Conservation (phyloP, 2,329 filamentous ascomycete genomes). For the Phialocephala sp. region DNA sequence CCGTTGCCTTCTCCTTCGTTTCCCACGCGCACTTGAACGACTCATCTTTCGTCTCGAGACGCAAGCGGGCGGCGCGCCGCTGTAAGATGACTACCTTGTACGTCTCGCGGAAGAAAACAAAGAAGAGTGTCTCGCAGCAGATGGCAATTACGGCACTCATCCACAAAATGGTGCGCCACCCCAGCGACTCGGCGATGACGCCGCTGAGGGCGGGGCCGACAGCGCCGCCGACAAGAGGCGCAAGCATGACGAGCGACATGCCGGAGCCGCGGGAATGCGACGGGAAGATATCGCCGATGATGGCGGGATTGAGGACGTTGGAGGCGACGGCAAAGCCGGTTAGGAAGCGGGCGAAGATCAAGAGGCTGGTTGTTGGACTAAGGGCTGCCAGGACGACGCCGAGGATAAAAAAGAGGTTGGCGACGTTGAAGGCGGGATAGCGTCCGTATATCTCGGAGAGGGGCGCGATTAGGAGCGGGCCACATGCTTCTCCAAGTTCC, state of each 20-base stretch:
- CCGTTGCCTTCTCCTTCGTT: slow-evolving; percentile 57
- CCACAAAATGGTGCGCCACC: slow-evolving; percentile 61
- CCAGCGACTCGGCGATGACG: slow-evolving; percentile 50
- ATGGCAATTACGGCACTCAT: slow-evolving; percentile 49
- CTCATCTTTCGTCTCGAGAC: slow-evolving; percentile 56
- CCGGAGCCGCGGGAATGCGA: slow-evolving; percentile 53
- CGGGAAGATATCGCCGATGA: slow-evolving; percentile 52
- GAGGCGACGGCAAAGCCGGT: slow-evolving; percentile 37
- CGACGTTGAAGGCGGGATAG: slow-evolving; percentile 47
- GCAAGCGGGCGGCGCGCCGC: slow-evolving; percentile 49
- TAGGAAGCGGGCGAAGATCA: slow-evolving; percentile 49
- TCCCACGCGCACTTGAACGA: slow-evolving; percentile 37
- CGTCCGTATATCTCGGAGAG: slow-evolving; percentile 52
- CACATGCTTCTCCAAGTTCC: slow-evolving; percentile 54
- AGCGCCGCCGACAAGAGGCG: slow-evolving; percentile 40
- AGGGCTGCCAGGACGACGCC: slow-evolving; percentile 54
- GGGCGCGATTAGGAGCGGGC: slow-evolving; percentile 52
- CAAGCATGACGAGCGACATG: slow-evolving; percentile 43
- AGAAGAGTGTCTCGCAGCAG: slow-evolving; percentile 50
- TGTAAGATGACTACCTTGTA: slow-evolving; percentile 63
- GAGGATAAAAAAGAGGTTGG: slow-evolving; percentile 56
- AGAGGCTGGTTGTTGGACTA: slow-evolving; percentile 48
- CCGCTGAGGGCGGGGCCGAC: slow-evolving; percentile 43
- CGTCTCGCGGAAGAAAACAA: slow-evolving; percentile 59
- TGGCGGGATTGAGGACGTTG: slow-evolving; percentile 50